Evolutionary conservation across 345 rosid species (phyloP).

Genomic region (Eutrema yunnanense): DNA sequence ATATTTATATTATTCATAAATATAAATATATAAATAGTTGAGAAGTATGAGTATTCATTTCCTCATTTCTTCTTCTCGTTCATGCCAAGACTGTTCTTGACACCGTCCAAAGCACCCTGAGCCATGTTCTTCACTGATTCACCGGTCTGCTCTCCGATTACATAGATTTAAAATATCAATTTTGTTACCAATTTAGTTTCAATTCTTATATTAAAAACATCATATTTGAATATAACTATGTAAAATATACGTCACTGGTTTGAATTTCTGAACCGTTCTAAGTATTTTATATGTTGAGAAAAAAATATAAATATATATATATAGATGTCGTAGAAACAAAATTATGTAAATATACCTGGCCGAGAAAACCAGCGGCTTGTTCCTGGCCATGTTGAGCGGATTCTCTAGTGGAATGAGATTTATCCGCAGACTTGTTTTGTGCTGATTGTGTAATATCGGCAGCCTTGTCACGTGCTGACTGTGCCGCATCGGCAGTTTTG

Average conservation of each 20-base stretch:
- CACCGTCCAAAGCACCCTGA: slow-evolving; percentile 36
- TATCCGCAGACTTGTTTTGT: slow-evolving; percentile 10
- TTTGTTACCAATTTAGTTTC: not conserved
- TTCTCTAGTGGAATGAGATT: slow-evolving; percentile 12
- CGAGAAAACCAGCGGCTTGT: slow-evolving; percentile 22
- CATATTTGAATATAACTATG: not conserved
- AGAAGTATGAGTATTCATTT: not conserved
- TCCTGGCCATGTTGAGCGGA: slow-evolving; percentile 24
- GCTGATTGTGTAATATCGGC: slow-evolving; percentile 16
- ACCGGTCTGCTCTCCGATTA: slow-evolving; percentile 31
- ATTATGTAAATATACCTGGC: slow-evolving; percentile 17
- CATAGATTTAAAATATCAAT: not conserved
- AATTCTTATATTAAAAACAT: not conserved
- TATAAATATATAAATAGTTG: not conserved
- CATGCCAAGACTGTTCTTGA: slow-evolving; percentile 35
- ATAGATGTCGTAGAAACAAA: not conserved
- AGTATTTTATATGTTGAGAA: too few relatives aligned
- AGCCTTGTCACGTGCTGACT: slow-evolving; percentile 20
- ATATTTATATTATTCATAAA: not conserved
- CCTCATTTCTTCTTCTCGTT: slow-evolving; percentile 34
- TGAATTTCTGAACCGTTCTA: too few relatives aligned
- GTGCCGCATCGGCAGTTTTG: slow-evolving; percentile 18
- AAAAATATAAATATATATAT: too few relatives aligned
- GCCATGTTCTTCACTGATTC: slow-evolving; percentile 42
- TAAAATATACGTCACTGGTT: not conserved